Percentiles rank a stretch among this genome's conserved stretches.
Evolutionary conservation across 2,329 filamentous ascomycete species (phyloP).

Genomic region (Fusarium illudens): DNA sequence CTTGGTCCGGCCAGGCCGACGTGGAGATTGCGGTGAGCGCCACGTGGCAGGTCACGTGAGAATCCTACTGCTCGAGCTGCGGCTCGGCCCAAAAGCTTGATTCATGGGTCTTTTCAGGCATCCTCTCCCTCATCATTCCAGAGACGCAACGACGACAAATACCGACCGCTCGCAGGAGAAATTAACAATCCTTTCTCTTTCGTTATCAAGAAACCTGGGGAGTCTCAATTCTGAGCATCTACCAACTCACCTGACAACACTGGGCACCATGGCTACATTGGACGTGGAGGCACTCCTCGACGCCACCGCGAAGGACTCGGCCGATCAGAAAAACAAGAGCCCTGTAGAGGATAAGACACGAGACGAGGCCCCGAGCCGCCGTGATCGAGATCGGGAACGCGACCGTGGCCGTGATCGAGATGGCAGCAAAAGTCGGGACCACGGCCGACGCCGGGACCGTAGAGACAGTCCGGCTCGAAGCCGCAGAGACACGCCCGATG

Average conservation of each 20-base stretch:
- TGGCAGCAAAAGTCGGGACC: conserved; percentile 63
- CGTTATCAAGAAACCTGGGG: conserved; percentile 7
- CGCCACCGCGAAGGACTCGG: conserved; percentile 74
- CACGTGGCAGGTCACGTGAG: conserved; percentile 39
- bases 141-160: conserved; percentile 13
- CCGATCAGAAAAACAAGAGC: conserved; percentile 57
- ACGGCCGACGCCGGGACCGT: conserved; percentile 55
- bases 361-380: conserved; percentile 54
- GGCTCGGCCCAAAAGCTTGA: conserved; percentile 36
- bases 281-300: conserved; percentile 94
- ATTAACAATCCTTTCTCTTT: conserved; percentile 9
- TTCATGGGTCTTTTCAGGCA: conserved; percentile 34
- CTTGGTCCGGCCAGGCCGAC: not conserved
- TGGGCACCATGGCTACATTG: conserved; percentile 56
- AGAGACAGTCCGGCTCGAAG: conserved; percentile 64
- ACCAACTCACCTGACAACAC: conserved; percentile 22
- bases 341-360: conserved; percentile 62
- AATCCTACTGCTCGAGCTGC: not conserved
- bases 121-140: conserved; percentile 15
- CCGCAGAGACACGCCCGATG: conserved; percentile 60
- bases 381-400: conserved; percentile 63
- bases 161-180: conserved; percentile 14
- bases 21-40: conserved; percentile 13
- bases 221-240: conserved; percentile 2
- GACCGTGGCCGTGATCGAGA: conserved; percentile 65